Percentiles rank a stretch among this genome's conserved stretches.
phyloP scores from a whole-genome alignment of 2,329 filamentous ascomycete species.

The Microdochium paspali region DNA sequence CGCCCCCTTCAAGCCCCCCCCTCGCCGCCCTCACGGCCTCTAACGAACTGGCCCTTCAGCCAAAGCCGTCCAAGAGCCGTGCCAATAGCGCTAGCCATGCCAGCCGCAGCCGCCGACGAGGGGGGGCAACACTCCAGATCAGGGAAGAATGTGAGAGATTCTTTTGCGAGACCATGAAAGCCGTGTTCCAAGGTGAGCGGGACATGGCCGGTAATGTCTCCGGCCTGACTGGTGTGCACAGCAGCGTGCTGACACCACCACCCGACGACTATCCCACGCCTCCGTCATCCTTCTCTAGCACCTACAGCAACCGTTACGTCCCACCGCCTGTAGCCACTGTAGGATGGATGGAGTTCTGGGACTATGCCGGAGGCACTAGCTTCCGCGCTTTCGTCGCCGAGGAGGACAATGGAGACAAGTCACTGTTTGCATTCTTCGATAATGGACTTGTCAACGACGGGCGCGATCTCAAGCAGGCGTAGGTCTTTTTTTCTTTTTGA shows the following conservation, averaged over 20 bases:
- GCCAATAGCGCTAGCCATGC: slow-evolving; percentile 22
- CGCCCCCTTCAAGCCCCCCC: slow-evolving; percentile 82
- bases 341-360: slow-evolving; percentile 71
- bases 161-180: slow-evolving; percentile 93
- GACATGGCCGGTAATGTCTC: slow-evolving; percentile 67
- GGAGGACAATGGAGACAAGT: slow-evolving; percentile 53
- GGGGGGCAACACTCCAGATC: slow-evolving; percentile 93
- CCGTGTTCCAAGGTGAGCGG: slow-evolving; percentile 95
- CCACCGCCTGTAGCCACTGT: slow-evolving; percentile 27
- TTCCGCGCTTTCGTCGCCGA: slow-evolving; percentile 81
- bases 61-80: slow-evolving; percentile 39
- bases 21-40: slow-evolving; percentile 64
- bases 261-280: slow-evolving; percentile 32
- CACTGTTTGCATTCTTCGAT: slow-evolving; percentile 85
- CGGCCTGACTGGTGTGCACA: slow-evolving; percentile 70
- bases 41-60: slow-evolving; percentile 56
- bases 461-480: slow-evolving; percentile 81
- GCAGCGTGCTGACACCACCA: slow-evolving; percentile 34
- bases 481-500: slow-evolving; percentile 27
- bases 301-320: slow-evolving; percentile 12
- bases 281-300: slow-evolving; percentile 22
- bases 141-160: slow-evolving; percentile 99
- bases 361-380: slow-evolving; percentile 74
- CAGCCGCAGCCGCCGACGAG: slow-evolving; percentile 45
- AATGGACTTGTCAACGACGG: slow-evolving; percentile 45